These are phyloP conservation scores for Gelatoporia subvermispora DNA, from an alignment of 768 basidiomycete genomes.

Conservation along the genomic window DNA sequence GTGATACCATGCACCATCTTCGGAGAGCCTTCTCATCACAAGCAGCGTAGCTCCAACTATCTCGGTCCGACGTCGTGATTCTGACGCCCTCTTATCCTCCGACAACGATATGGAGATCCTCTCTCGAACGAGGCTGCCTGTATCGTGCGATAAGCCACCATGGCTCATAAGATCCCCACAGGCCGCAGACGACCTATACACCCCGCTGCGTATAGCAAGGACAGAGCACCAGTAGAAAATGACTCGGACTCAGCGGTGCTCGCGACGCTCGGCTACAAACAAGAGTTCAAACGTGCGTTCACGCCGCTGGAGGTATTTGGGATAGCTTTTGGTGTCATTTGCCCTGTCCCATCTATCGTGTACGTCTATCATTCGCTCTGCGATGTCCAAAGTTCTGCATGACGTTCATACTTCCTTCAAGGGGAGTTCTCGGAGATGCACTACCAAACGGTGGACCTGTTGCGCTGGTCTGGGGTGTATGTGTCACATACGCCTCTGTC, in stretches of 20 bases:
- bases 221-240: too few relatives aligned
- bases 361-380: background rate
- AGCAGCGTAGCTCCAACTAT: too few relatives aligned
- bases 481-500: background rate
- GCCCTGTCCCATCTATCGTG: constrained; percentile 22
- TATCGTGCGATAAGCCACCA: too few relatives aligned
- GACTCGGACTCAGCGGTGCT: constrained; percentile 36
- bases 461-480: constrained; percentile 29
- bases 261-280: constrained; percentile 65
- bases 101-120: too few relatives aligned
- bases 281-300: constrained; percentile 72
- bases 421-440: constrained; percentile 20
- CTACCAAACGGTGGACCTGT: constrained; percentile 30
- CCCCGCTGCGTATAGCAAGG: too few relatives aligned
- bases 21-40: too few relatives aligned
- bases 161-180: too few relatives aligned
- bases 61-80: too few relatives aligned
- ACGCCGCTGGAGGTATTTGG: constrained; percentile 39
- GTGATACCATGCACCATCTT: too few relatives aligned
- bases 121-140: too few relatives aligned
- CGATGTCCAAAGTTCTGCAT: constrained; percentile 24
- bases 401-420: constrained; percentile 36
- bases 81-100: too few relatives aligned
- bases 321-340: constrained; percentile 26
- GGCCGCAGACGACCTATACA: too few relatives aligned